phyloP scores from a whole-genome alignment of 208 protist genomes.

The Wallacemonas rigidus region DNA sequence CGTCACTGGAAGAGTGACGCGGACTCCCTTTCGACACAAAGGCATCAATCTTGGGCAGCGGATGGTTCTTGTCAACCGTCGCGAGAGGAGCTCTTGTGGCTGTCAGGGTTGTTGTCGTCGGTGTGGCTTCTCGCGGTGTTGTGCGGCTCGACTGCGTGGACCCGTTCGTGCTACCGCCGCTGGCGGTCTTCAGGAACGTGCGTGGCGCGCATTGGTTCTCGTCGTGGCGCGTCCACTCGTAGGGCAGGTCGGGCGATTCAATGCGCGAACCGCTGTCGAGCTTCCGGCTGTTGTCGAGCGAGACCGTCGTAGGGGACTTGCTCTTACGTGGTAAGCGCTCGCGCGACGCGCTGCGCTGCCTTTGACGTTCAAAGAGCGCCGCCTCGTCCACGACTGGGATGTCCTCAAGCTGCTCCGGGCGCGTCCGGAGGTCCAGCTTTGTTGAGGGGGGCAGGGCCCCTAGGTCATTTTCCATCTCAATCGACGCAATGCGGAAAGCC shows the following conservation, averaged over 20 bases:
- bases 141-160: not conserved
- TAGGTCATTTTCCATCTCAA: not conserved
- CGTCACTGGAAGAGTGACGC: slow-evolving; percentile 5
- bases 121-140: not conserved
- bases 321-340: slow-evolving; percentile 11
- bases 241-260: slow-evolving; percentile 11
- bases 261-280: slow-evolving; percentile 7
- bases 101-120: not conserved
- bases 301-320: slow-evolving; percentile 6
- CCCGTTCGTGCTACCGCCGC: not conserved
- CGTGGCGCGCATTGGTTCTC: slow-evolving; percentile 19
- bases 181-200: slow-evolving; percentile 17
- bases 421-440: not conserved
- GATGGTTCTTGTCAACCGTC: slow-evolving; percentile 9
- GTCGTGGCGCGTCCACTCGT: slow-evolving; percentile 14
- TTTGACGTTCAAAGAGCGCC: slow-evolving; percentile 7
- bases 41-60: slow-evolving; percentile 6
- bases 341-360: slow-evolving; percentile 15
- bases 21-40: not conserved
- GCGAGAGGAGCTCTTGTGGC: not conserved
- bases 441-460: not conserved
- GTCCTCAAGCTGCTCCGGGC: not conserved
- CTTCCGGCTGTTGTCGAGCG: not conserved
- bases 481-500: slow-evolving; percentile 6
- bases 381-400: slow-evolving; percentile 12